phyloP scores from a whole-genome alignment of 306 rosid species.

The Crotalaria pallida region DNA sequence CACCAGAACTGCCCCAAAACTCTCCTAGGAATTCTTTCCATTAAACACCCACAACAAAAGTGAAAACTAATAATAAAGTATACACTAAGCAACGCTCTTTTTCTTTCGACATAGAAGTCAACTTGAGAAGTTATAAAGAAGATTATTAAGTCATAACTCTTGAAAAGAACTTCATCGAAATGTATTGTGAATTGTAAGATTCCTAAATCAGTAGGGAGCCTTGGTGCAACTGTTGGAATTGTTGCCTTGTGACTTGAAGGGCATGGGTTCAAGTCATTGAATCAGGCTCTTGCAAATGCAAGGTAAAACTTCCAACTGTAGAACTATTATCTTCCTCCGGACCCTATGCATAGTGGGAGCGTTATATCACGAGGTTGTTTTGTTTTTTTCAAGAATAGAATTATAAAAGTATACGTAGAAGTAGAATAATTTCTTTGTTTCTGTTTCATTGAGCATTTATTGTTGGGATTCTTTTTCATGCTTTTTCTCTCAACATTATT shows the following conservation, averaged over 20 bases:
- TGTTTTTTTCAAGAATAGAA: not conserved
- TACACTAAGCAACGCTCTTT: not conserved
- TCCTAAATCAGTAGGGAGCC: not conserved
- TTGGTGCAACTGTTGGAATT: not conserved
- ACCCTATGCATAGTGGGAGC: not conserved
- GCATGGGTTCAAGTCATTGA: not conserved
- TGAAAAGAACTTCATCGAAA: not conserved
- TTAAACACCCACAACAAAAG: not conserved
- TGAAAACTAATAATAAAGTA: not conserved
- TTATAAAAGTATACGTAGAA: not conserved
- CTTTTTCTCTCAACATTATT: conserved; percentile 6
- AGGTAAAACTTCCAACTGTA: not conserved
- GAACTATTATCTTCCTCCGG: not conserved
- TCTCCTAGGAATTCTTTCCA: not conserved
- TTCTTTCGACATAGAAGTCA: not conserved
- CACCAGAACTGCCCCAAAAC: not conserved
- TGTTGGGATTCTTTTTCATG: not conserved
- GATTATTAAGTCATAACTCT: not conserved
- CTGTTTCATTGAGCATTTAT: not conserved
- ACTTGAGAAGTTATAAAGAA: not conserved
- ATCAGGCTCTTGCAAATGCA: not conserved
- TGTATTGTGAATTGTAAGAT: not conserved
- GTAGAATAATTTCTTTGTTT: not conserved
- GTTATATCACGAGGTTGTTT: too few relatives aligned
- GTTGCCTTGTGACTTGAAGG: too few relatives aligned